Evolutionary conservation across 805 yeast species (phyloP).

Genomic region (Wickerhamiella allomyrinae): DNA sequence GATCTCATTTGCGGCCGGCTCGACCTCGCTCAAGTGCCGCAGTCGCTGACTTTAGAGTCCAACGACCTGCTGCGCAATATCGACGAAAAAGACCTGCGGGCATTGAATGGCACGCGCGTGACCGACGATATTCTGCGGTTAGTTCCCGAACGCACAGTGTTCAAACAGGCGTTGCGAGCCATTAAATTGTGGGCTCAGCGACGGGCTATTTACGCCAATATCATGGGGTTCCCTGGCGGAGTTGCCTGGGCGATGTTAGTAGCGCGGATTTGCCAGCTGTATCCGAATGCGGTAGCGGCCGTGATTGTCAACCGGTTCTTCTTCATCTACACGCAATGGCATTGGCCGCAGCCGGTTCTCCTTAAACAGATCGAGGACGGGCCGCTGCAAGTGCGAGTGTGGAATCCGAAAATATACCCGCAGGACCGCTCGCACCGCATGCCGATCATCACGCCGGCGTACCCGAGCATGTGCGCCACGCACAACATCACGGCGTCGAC

Average conservation of each 20-base stretch:
- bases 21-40: slow-evolving; percentile 73
- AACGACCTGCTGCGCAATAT: slow-evolving; percentile 73
- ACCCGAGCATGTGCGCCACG: slow-evolving; percentile 98
- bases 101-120: slow-evolving; percentile 91
- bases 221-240: slow-evolving; percentile 97
- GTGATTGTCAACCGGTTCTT: slow-evolving; percentile 84
- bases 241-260: slow-evolving; percentile 99
- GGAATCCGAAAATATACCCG: slow-evolving; percentile 89
- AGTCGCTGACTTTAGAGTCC: slow-evolving; percentile 59
- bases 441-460: slow-evolving; percentile 98
- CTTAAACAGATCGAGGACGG: slow-evolving; percentile 92
- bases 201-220: slow-evolving; percentile 85
- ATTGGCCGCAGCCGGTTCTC: slow-evolving; percentile 97
- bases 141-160: slow-evolving; percentile 87
- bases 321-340: slow-evolving; percentile 75
- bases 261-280: slow-evolving; percentile 92
- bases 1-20: slow-evolving; percentile 79
- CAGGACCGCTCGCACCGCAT: slow-evolving; percentile 81
- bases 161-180: slow-evolving; percentile 82
- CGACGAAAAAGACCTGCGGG: slow-evolving; percentile 81
- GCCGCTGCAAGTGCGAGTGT: slow-evolving; percentile 85
- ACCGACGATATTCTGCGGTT: slow-evolving; percentile 82
- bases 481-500: slow-evolving; percentile 89
- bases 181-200: slow-evolving; percentile 95
- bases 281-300: slow-evolving; percentile 92